Percentiles rank a stretch among this genome's conserved stretches.
phyloP scores from a whole-genome alignment of 768 basidiomycete species.

The Tricholoma saponaceum region DNA sequence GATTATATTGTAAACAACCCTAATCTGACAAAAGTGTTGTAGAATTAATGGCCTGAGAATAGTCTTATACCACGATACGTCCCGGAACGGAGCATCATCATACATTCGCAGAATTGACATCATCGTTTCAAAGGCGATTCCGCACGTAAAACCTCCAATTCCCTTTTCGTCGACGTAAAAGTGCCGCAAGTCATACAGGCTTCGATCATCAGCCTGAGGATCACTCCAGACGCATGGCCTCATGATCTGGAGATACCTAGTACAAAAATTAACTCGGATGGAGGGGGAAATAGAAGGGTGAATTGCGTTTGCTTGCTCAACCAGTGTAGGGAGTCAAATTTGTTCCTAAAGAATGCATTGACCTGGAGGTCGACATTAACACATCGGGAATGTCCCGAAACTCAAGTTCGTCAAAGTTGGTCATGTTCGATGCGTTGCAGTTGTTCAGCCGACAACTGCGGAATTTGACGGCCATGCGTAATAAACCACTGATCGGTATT shows the following conservation, averaged over 20 bases:
- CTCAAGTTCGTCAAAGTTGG: conserved; percentile 4
- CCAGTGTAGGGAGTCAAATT: not conserved
- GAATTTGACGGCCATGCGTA: too few species aligned
- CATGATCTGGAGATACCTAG: too few species aligned
- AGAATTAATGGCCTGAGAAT: too few species aligned
- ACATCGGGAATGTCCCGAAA: conserved; percentile 4
- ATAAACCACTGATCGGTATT: too few species aligned
- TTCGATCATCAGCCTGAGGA: conserved; percentile 4
- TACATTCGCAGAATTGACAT: conserved; percentile 5
- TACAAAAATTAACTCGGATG: conserved; percentile 4
- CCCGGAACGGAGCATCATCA: conserved; percentile 1
- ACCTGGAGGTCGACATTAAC: conserved; percentile 5
- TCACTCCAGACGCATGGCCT: conserved; percentile 6
- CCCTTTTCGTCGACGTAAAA: conserved; percentile 9
- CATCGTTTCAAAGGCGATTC: conserved; percentile 10
- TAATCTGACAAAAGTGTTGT: too few species aligned
- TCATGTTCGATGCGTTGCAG: too few species aligned
- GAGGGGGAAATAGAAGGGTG: conserved; percentile 7
- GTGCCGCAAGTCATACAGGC: conserved; percentile 10
- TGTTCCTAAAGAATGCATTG: conserved; percentile 5
- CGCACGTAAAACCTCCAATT: conserved; percentile 10
- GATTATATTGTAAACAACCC: too few species aligned
- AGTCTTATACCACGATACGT: conserved; percentile 5
- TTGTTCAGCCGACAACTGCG: too few species aligned
- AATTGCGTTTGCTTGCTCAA: conserved; percentile 9